These are phyloP conservation scores for Yamadazyma friedrichii DNA, from an alignment of 1,139 yeast genomes.

Conservation along the genomic window DNA sequence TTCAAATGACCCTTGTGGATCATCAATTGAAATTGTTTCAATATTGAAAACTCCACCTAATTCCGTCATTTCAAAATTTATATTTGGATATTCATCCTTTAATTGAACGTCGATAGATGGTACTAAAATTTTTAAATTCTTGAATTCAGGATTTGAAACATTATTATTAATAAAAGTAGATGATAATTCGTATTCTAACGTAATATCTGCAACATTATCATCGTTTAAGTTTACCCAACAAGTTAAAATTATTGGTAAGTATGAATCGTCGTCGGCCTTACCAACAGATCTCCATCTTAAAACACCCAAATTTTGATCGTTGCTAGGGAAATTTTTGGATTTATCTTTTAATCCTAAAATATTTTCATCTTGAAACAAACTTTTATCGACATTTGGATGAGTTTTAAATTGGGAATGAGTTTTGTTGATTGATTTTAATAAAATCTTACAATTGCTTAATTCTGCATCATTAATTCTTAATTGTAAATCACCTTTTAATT, in stretches of 20 bases:
- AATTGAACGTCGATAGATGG: conserved; percentile 63
- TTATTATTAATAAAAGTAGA: conserved; percentile 30
- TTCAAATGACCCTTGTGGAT: conserved; percentile 74
- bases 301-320: conserved; percentile 87
- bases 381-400: conserved; percentile 92
- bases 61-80: conserved; percentile 50
- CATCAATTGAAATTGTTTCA: conserved; percentile 46
- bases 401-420: conserved; percentile 76
- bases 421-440: conserved; percentile 49
- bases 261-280: conserved; percentile 53
- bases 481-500: conserved; percentile 88
- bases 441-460: conserved; percentile 63
- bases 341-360: conserved; percentile 75
- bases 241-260: conserved; percentile 73
- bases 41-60: conserved; percentile 62
- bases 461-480: conserved; percentile 76
- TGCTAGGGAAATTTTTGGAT: conserved; percentile 80
- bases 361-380: conserved; percentile 54
- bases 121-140: conserved; percentile 60
- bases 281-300: conserved; percentile 77
- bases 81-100: conserved; percentile 47
- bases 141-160: conserved; percentile 39
- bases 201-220: conserved; percentile 62
- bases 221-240: conserved; percentile 81
- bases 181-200: conserved; percentile 80